A percentile compares a stretch with the other conserved stretches of the same genome.
Evolutionary conservation across 805 yeast species (phyloP).

Genomic region (Lachancea kluyveri): DNA sequence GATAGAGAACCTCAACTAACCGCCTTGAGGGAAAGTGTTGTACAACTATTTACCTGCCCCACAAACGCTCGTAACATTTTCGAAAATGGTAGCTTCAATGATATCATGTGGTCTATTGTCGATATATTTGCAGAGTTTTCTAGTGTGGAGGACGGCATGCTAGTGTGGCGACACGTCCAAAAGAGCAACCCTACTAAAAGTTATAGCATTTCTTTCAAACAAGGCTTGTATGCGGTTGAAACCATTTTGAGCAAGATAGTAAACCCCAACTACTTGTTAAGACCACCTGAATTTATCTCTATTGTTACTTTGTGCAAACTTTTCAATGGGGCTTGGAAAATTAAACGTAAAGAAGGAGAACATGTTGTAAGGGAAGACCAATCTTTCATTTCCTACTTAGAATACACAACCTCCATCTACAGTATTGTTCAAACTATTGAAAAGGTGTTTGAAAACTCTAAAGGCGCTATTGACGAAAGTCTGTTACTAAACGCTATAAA

Average conservation of each 20-base stretch:
- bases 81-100: slow-evolving; percentile 34
- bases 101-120: slow-evolving; percentile 42
- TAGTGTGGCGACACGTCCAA: slow-evolving; percentile 31
- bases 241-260: slow-evolving; percentile 31
- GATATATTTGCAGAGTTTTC: slow-evolving; percentile 39
- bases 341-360: slow-evolving; percentile 56
- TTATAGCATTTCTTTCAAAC: slow-evolving; percentile 30
- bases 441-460: slow-evolving; percentile 17
- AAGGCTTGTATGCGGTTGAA: slow-evolving; percentile 31
- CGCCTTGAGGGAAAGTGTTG: slow-evolving; percentile 62
- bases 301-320: slow-evolving; percentile 42
- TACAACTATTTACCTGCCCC: slow-evolving; percentile 89
- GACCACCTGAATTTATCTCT: slow-evolving; percentile 35
- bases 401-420: slow-evolving; percentile 40
- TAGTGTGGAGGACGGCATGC: slow-evolving; percentile 30
- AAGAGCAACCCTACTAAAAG: slow-evolving; percentile 31
- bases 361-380: slow-evolving; percentile 58
- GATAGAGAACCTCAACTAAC: slow-evolving; percentile 90
- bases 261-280: slow-evolving; percentile 28
- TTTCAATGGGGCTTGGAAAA: slow-evolving; percentile 53
- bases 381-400: slow-evolving; percentile 45
- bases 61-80: slow-evolving; percentile 56
- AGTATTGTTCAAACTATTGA: slow-evolving; percentile 37
- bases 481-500: slow-evolving; percentile 31
- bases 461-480: slow-evolving; percentile 10